Evolutionary conservation across 352 stramenopile species (phyloP), one percentile per base, ranked within the genome.

Genomic region (Phytophthora cajani): DNA sequence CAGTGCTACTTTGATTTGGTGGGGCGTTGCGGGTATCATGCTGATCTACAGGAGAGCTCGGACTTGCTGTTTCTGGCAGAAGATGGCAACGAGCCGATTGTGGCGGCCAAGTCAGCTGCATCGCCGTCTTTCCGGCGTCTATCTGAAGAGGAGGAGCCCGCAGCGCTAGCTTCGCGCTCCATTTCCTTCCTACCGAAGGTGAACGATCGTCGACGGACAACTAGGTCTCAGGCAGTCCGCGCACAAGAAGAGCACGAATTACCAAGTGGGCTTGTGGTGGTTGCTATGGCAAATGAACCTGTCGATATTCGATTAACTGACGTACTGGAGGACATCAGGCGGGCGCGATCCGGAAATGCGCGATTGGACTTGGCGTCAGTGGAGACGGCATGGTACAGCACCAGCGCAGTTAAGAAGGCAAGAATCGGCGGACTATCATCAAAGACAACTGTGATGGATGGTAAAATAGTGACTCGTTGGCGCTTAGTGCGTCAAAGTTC

Each of bases 1-100:
- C 36, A 63, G 17, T 84, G 74, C 21, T 54, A 58, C 14, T 78
- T 76, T 49, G 68, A 75, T 40, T 52, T 64, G 14, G 75, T 64
- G 50, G 77, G 62, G 4, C 70, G 68, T 8, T 81, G 74, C 25
- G 70, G 77, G n/a, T 84, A 74, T 6, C 58, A 80, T 19, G 74
- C 65, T 5, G 74, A 84, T 54, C 52, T 84, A 36, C 58, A 57
- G 25, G 8, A 27, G 17, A 62, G 25, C 23, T 56, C 58, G 1
- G 54, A 59, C 17, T 19, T 76, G 32, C 23, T 81, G 5, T 81
- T 81, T 49, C 58, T 76, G 19, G 58, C 64, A n/a, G 77, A 80
- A 33, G 64, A 77, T 11, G 40, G 49, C 3, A 67, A 51, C 23
- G 67, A 75, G 23, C 49, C 6, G 9, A 71, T 71, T 59, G 42